Base-by-base conservation (phyloP, 2,329 filamentous ascomycete genomes). In the Hypomyces rosellus region DNA sequence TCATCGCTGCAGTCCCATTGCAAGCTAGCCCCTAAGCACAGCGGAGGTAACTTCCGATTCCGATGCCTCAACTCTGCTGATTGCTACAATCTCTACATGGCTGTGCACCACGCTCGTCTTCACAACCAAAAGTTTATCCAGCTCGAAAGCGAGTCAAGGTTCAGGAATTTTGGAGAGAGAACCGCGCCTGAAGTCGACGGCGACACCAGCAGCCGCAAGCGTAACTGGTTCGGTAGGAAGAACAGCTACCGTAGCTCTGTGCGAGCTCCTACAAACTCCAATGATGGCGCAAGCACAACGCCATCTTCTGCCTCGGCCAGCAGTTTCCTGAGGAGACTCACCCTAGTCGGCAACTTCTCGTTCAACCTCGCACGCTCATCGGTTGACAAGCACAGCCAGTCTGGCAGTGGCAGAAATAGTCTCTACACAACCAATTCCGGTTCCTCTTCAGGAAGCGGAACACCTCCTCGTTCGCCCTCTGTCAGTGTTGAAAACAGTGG, bases 111-210 rank as follows among this genome's bases (percentile, higher is more conserved):
- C 54, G 85, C 91, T 16, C 86, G 93, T 44, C 87, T 96, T 65
- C 89, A 96, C 69, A 96, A 97, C 64, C 86, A 89, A 48, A 92
- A 90, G 49, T 96, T 92, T 70, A 90, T 80, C 50, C 74, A 80
- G 44, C 74, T 85, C 15, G 80, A 82, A 59, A 78, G 84, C 55
- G 81, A 85, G 56, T 88, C 74, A 65, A 85, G 67, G 58, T 90
- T 74, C 79, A 89, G 75, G 77, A 87, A 72, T 71, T 95, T 76
- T 72, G 89, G 75, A 56, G 84, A 74, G 69, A 74, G 64, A 57
- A 58, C 69, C 57, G 61, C 73, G 53, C 64, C 76, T 59, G 74
- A 75, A 59, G 65, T 80, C 60, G 77, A 71, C 58, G 69, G 67
- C 45, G 70, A 70, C 50, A 71, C 67, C 46, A 74, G 72, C 57